Evolutionary conservation across 345 rosid genomes (phyloP), one percentile per base, ranked within the genome.

Genomic region (Linum tenue): DNA sequence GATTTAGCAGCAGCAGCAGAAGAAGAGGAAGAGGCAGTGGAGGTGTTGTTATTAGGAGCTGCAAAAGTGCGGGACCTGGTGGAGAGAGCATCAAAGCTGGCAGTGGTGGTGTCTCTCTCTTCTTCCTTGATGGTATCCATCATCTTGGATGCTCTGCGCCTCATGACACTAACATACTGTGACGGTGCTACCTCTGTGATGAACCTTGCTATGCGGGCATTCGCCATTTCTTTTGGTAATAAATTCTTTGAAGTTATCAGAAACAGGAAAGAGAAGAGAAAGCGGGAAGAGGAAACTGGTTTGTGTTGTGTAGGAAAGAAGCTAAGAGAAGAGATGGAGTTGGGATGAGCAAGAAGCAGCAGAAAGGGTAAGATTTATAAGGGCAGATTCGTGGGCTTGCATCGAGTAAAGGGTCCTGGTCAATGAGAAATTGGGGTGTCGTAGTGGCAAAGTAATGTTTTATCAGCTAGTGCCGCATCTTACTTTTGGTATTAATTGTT

Each of bases 151-250:
- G 91, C 77, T 68, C 89, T 77, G 39, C 68, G 79, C 79, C 99
- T 79, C 77, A 82, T 78, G 66, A 94, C 95, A 65, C 70, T 81
- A 37, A 86, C 78, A 37, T 83, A 81, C 60, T 83, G 95, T 3
- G 96, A 92, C 9, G 98, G 98, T 3, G 95, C 95, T 73, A 83
- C 94, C 82, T 92, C 97, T 43, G 82, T 80, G 7, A 86, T 68
- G 63, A 87, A 86, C 78, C 86, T 87, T 5, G 90, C 78, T 0
- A 84, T 55, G 63, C 89, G 67, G 3, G 91, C 71, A 70, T 58
- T 92, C 9, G 88, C 91, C 98, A 89, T 89, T 57, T 11, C 70
- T 44, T 7, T 59, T 5, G 31, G 31, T 22, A 22, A 22, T 22
- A 22, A 2, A 35, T 31, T 61, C 37, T 41, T 55, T 38, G 35